Evolutionary conservation across 2,329 filamentous ascomycete genomes (phyloP), one percentile per base, ranked within the genome.

Genomic region (Pyricularia sp.): DNA sequence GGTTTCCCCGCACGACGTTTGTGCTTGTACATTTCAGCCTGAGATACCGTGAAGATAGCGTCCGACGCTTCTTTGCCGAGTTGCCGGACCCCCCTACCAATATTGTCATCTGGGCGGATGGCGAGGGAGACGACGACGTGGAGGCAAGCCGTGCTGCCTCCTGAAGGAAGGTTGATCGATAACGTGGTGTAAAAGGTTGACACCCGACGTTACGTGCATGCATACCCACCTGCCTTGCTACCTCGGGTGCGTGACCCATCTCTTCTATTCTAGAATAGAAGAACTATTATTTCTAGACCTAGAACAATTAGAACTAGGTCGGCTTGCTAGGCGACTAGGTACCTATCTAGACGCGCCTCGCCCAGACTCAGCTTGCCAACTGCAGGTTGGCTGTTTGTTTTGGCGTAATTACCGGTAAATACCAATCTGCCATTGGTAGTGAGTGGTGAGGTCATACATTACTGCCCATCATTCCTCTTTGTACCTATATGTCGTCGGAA

Each of bases 21-120:
- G 77, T 84, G 30, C 70, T 84, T 64, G 83, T 74, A 71, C 82
- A 84, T 72, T 84, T 84, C 69, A 84, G 81, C 70, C 70, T 83
- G 74, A 73, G 82, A 33, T 83, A 84, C 69, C 77, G 69, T 3
- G 80, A 83, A 20, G 73, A 75, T 59, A 78, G 81, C 23, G 73
- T 84, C 0, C 73, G 76, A 55, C 65, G 69, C 1, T 84, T 84
- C 69, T 84, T 84, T 70, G 74, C 72, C 65, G 75, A 74, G n/a
- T 70, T 82, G 75, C 72, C 74, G 3, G 75, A 81, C 70, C 75
- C 77, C 68, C 81, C 80, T 4, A 20, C 31, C 9, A 84, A 84
- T 71, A 80, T 84, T 66, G 81, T 84, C 0, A 74, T 84, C 9
- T 84, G 82, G 82, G 77, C 81, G 0, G 82, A 84, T 70, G 78